Conservation (phyloP, 768 basidiomycete species). For the Termitomyces sp. region DNA sequence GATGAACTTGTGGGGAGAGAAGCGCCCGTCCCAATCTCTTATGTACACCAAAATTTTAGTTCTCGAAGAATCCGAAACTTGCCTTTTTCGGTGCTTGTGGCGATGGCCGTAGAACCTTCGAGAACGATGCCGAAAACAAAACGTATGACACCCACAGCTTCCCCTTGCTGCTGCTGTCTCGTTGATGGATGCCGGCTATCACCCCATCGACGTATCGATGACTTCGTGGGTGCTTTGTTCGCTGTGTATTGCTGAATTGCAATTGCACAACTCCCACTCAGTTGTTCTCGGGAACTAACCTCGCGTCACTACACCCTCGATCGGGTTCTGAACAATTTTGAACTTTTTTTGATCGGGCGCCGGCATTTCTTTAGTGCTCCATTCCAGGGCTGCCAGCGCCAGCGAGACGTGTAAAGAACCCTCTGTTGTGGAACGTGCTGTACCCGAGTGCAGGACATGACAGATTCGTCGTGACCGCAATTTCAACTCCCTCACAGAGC, state of each 20-base stretch:
- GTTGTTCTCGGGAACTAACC: too few species aligned
- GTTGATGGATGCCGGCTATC: not conserved
- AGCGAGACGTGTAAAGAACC: not conserved
- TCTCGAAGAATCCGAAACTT: constrained; percentile 47
- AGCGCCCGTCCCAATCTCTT: constrained; percentile 22
- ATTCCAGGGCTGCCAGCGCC: not conserved
- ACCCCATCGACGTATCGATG: not conserved
- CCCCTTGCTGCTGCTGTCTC: not conserved
- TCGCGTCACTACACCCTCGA: not conserved
- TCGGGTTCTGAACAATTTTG: not conserved
- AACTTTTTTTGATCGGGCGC: not conserved
- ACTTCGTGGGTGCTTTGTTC: not conserved
- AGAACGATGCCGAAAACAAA: constrained; percentile 22
- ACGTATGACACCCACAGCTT: not conserved
- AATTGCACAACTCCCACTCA: too few species aligned
- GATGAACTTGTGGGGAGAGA: constrained; percentile 18
- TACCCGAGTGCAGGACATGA: not conserved
- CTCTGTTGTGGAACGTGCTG: not conserved
- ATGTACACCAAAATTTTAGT: constrained; percentile 34
- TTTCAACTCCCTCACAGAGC: too few species aligned
- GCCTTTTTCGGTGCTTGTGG: constrained; percentile 31
- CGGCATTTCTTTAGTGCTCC: not conserved
- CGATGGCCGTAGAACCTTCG: constrained; percentile 33
- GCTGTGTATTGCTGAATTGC: not conserved
- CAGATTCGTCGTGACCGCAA: too few species aligned